These are phyloP conservation scores for Arbutus unedo DNA, from an alignment of 148 eudicot species.

Conservation along the genomic window DNA sequence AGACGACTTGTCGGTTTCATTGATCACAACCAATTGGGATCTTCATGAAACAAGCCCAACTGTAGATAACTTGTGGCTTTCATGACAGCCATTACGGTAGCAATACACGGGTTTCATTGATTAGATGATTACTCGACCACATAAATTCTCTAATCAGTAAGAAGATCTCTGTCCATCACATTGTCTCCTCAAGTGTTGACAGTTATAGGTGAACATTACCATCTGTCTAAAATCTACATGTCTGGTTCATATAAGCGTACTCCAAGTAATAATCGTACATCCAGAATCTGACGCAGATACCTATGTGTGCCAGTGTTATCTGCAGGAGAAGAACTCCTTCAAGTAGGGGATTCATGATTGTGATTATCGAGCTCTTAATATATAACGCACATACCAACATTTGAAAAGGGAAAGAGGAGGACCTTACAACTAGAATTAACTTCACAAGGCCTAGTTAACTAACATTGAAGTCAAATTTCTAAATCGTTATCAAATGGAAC, in stretches of 20 bases:
- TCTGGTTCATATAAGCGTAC: neutral
- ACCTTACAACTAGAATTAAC: no score
- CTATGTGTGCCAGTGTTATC: neutral
- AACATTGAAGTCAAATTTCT: no score
- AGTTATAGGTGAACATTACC: neutral
- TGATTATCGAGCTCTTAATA: no score
- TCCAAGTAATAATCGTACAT: neutral
- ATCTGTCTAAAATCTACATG: no score
- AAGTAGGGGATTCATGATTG: no score
- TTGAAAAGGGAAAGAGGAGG: no score
- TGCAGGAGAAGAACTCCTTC: neutral
- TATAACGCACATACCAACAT: no score
- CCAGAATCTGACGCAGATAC: neutral
- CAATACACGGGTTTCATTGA: neutral
- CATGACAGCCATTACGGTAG: neutral
- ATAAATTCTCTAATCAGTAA: neutral
- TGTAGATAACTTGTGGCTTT: neutral
- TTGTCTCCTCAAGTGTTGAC: neutral
- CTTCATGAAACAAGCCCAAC: neutral
- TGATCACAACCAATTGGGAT: neutral
- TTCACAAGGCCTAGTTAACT: no score
- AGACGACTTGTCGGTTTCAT: neutral
- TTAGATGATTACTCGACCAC: neutral
- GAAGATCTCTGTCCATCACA: neutral
- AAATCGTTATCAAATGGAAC: no score